Base-by-base conservation (phyloP, 345 rosid genomes). In the Alliaria petiolata region DNA sequence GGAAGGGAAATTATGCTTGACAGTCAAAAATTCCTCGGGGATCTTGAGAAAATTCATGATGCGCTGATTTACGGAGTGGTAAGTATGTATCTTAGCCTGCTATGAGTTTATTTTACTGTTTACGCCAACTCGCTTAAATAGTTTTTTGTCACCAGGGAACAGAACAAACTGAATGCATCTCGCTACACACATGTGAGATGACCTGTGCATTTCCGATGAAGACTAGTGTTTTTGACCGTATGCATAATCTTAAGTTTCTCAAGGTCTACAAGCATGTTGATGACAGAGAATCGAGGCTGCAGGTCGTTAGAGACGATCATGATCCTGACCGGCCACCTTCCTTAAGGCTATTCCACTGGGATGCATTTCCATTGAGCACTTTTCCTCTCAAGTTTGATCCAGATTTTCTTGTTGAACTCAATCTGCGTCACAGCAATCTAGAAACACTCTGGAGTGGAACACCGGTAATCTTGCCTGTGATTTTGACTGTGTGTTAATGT, bases 311-410 rank as follows among this genome's bases (percentile, higher is more conserved):
- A 33, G 42, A 55, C 42, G 3, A 31, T 0, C 22, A 0, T 16
- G 1, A 7, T 15, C 1, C 4, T 15, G 1, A 15, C 42, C 20
- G 10, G 26, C 39, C 59, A 8, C 2, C 1, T 15, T 31, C 7
- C 3, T 53, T 76, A 8, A 22, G 61, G 46, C 33, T 46, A 33
- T 31, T 70, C 13, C 67, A 70, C 3, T 70, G 76, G 80, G 60
- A 70, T 49, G 54, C 67, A 62, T 76, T 38, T 35, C 76, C 80
- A 3, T 47, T 69, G 1, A 33, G 4, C 5, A 33, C 42, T 26
- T 7, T 54, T 3, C 60, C 60, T 54, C 5, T 53, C 19, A 30
- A 8, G 7, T 12, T 16, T 31, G 40, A 31, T 33, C 10, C 14
- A 5, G 0, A 4, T 4, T 54, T 16, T 33, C 75, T 76, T 46